A percentile compares a stretch with the other conserved stretches of the same genome.
phyloP scores from a whole-genome alignment of 305 asterid species.

The Fraxinus angustifolia region DNA sequence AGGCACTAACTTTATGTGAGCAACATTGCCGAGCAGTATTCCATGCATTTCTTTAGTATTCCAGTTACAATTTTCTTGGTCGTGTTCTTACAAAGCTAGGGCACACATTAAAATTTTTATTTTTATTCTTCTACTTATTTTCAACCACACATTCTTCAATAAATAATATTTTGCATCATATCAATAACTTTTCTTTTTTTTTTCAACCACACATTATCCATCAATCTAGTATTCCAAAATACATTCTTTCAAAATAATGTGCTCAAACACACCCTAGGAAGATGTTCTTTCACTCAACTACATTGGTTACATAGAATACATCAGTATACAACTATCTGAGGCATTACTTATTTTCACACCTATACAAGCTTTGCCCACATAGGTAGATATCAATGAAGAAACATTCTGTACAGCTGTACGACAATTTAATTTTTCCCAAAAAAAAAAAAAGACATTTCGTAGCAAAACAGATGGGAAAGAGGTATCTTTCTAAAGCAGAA shows the following conservation, averaged over 20 bases:
- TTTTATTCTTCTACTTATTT: no score
- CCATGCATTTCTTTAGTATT: not conserved
- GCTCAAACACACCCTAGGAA: not conserved
- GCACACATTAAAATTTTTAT: no score
- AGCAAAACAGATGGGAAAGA: conserved; percentile 2
- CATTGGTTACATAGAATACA: not conserved
- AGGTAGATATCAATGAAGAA: conserved; percentile 5
- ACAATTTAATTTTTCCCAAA: not conserved
- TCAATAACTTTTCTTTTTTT: no score
- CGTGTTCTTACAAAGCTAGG: not conserved
- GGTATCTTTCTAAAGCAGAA: conserved; percentile 13
- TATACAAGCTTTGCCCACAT: not conserved
- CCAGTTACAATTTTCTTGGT: not conserved
- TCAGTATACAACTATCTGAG: not conserved
- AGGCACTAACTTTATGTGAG: not conserved
- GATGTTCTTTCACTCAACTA: conserved; percentile 2
- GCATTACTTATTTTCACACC: not conserved
- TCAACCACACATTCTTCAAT: no score
- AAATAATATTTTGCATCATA: no score
- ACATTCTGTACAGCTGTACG: not conserved
- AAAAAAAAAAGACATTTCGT: not conserved
- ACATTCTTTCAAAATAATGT: no score
- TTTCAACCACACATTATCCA: no score
- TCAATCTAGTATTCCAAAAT: no score
- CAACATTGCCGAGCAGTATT: not conserved